phyloP scores from a whole-genome alignment of 306 rosid species.

The Cucumis cinereus region DNA sequence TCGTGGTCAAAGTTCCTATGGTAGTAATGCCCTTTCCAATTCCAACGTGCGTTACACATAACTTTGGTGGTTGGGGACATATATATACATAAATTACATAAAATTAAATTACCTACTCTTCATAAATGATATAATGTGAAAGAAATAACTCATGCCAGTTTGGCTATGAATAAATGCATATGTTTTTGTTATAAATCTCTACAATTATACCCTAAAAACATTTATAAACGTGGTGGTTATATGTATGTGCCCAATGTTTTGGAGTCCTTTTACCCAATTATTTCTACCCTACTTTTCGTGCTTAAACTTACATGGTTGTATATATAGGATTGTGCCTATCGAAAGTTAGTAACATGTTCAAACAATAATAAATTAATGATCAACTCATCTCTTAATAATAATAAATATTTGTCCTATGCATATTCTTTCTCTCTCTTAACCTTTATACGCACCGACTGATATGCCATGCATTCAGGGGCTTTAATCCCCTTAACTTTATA shows the following conservation, averaged over 20 bases:
- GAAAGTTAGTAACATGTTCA: too few relatives aligned
- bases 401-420: too few relatives aligned
- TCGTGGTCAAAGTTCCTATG: too few relatives aligned
- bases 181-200: not conserved
- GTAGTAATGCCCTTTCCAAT: not conserved
- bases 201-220: not conserved
- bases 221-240: not conserved
- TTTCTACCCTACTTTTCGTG: not conserved
- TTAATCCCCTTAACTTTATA: too few relatives aligned
- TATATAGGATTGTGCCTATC: too few relatives aligned
- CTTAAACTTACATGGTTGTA: too few relatives aligned
- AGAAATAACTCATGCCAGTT: not conserved
- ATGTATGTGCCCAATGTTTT: not conserved
- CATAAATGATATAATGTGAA: not conserved
- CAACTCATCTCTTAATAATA: too few relatives aligned
- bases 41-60: not conserved
- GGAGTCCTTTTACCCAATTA: not conserved
- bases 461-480: too few relatives aligned
- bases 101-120: not conserved
- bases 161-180: not conserved
- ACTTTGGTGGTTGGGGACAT: not conserved
- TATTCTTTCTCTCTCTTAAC: too few relatives aligned
- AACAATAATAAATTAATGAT: too few relatives aligned
- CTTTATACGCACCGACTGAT: too few relatives aligned
- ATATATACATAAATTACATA: not conserved